Evolutionary conservation across 139 green algal species (phyloP), one percentile per base, ranked within the genome.

Genomic region (Penium margaritaceum): DNA sequence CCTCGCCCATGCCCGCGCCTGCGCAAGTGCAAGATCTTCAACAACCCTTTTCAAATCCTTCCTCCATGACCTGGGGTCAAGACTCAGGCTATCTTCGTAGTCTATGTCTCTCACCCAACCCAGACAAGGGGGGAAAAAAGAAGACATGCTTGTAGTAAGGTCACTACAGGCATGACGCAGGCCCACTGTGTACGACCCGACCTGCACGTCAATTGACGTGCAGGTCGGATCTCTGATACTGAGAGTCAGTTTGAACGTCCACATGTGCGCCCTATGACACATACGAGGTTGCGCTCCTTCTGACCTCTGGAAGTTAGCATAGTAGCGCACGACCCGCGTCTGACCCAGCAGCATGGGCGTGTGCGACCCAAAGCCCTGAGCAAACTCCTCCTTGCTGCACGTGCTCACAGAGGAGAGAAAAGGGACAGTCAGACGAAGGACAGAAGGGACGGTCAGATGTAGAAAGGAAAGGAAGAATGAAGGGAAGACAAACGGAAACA

Each of bases 341-440:
- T 80, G 61, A 2, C 73, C 73, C 1, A 60, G 41, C 5, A 66
- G 47, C 2, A 80, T 72, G 19, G 73, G 73, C 29, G 73, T 80
- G 73, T 80, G 73, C n/a, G 60, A 75, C 30, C 73, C 73, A 62
- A 75, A 80, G 32, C 73, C 73, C 17, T 21, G 19, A 24, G 19
- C 38, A 21, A 80, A 80, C 47, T 76, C 68, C 51, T 67, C 55
- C 29, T 66, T 24, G 14, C 68, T 76, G 68, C n/a, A n/a, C n/a
- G n/a, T n/a, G n/a, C n/a, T n/a, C n/a, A n/a, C n/a, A n/a, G n/a
- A n/a, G n/a, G n/a, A n/a, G n/a, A n/a, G n/a, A n/a, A n/a, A n/a
- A n/a, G n/a, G n/a, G n/a, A n/a, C n/a, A n/a, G n/a, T 29, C n/a
- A 6, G 14, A 44, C 17, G 14, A 68, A 24, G 60, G 60, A 55